These are phyloP conservation scores for Ochromonas danica DNA, from an alignment of 108 stramenopile genomes.

Conservation along the genomic window DNA sequence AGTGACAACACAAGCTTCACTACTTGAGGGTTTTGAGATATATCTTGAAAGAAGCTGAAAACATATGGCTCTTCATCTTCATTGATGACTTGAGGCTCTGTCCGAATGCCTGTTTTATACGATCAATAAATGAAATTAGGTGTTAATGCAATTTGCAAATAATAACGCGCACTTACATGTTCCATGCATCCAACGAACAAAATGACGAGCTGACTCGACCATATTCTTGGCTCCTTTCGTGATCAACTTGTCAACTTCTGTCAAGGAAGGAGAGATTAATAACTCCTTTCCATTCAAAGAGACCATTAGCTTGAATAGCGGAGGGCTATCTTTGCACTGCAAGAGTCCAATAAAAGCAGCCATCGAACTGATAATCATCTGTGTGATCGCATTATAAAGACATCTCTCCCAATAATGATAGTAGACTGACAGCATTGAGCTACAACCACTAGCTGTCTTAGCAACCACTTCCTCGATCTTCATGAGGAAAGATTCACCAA, in stretches of 20 bases:
- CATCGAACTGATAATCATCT: conserved; percentile 61
- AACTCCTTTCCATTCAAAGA: conserved; percentile 60
- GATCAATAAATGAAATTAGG: conserved; percentile 60
- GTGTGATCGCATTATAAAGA: conserved; percentile 65
- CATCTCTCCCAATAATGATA: conserved; percentile 71
- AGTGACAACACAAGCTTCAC: conserved; percentile 56
- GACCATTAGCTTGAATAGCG: conserved; percentile 55
- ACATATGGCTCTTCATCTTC: conserved; percentile 63
- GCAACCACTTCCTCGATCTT: conserved; percentile 67
- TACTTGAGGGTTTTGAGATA: conserved; percentile 58
- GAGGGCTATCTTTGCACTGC: conserved; percentile 44
- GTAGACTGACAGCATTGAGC: conserved; percentile 52
- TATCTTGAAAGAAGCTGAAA: conserved; percentile 64
- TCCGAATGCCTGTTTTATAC: conserved; percentile 62
- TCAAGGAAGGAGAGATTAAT: conserved; percentile 57
- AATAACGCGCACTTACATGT: conserved; percentile 57
- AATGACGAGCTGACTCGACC: conserved; percentile 58
- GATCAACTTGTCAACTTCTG: conserved; percentile 61
- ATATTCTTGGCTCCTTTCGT: conserved; percentile 51
- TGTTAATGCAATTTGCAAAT: conserved; percentile 56
- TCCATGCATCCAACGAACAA: conserved; percentile 67
- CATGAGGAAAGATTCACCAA: conserved; percentile 55
- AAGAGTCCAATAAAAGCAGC: conserved; percentile 61
- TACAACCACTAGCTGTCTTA: conserved; percentile 46
- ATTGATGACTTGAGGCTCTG: conserved; percentile 42